Percentiles rank a stretch among this genome's conserved stretches.
Conservation (phyloP, 116 monocot species). For the Phalaenopsis hybrid region DNA sequence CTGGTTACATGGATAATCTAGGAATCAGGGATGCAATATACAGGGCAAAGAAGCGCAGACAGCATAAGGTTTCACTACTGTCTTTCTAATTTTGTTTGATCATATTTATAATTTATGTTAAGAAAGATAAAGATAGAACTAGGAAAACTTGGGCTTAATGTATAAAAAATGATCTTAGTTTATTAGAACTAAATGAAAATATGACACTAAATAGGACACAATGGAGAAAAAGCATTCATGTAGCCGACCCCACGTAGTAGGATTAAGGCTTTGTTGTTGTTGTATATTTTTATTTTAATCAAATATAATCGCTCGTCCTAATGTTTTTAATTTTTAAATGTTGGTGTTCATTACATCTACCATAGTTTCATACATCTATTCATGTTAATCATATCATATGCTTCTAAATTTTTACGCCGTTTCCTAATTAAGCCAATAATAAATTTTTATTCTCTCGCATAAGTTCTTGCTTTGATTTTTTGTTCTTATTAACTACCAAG, state of each 20-base stretch:
- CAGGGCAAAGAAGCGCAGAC: constrained; percentile 76
- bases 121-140: too few species aligned
- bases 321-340: not conserved
- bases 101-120: not conserved
- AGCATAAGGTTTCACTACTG: constrained; percentile 43
- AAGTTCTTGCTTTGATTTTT: not conserved
- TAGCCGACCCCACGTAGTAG: too few species aligned
- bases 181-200: too few species aligned
- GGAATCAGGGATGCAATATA: constrained; percentile 81
- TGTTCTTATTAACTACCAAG: not conserved
- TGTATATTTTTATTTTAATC: not conserved
- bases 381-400: not conserved
- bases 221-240: too few species aligned
- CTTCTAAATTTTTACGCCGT: not conserved
- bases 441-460: not conserved
- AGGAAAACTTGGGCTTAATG: too few species aligned
- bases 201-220: too few species aligned
- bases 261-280: too few species aligned
- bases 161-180: too few species aligned
- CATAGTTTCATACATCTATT: not conserved
- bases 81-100: not conserved
- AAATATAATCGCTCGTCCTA: too few species aligned
- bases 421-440: not conserved
- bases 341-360: not conserved
- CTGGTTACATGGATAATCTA: constrained; percentile 87